Base-by-base conservation (phyloP, 2,329 filamentous ascomycete species). In the Alternaria metachromatica region DNA sequence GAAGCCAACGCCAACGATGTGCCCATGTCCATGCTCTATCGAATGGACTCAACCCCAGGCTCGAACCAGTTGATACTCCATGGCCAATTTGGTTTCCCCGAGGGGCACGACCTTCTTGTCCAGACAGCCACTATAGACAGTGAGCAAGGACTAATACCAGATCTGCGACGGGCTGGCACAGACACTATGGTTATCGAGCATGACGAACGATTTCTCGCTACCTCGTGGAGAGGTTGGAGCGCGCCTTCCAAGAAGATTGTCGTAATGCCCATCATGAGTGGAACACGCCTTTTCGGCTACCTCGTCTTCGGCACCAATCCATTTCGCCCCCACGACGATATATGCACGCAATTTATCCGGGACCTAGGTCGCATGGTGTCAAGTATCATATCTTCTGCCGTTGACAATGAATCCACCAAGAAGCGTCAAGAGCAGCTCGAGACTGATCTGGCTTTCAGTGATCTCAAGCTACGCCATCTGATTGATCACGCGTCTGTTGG, bases 281-380 rank as follows among this genome's bases (percentile, higher is more conserved):
- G 66, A 5, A 50, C 63, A 5, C 70, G 64, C 21, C 55, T 75
- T 4, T 73, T 73, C 46, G 75, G 75, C 43, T 78, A 75, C 55
- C 64, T 79, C 3, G 49, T 81, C 15, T 62, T 78, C 5, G 80
- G 78, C 0, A 75, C 78, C 1, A 81, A 80, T 50, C 79, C 78
- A 1, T 77, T 70, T 26, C 72, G 79, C 15, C 72, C 72, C 1
- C 74, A 75, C 49, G 79, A 81, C 46, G 62, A 66, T 2, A 63
- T 66, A 8, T 78, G 76, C 44, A 57, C 75, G 51, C 77, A 78
- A 23, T 80, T 80, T 37, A 50, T 78, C 18, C 69, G 68, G 20
- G 74, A 80, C 30, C 69, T 81, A 3, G 59, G 66, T 8, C 73
- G 73, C 11, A 77, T 80, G 68, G 65, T 73, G 4, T 75, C 78